phyloP scores from a whole-genome alignment of 1,139 yeast genomes.

The Suhomyces taliae region DNA sequence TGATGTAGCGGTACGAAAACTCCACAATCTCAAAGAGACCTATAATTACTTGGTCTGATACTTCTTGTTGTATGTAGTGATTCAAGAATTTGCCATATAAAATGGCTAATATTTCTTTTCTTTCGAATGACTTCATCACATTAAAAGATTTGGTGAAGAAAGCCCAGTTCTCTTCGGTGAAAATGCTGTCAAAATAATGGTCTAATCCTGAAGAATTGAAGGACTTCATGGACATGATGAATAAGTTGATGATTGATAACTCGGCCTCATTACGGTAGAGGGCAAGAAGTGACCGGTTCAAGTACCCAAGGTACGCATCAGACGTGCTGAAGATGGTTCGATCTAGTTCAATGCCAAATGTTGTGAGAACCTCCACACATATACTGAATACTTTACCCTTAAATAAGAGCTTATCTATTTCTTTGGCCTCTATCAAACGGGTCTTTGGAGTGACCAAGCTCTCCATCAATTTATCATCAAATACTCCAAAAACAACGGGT shows the following conservation, averaged over 20 bases:
- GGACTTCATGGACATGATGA: constrained; percentile 25
- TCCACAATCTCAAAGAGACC: constrained; percentile 2
- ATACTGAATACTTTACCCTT: constrained; percentile 32
- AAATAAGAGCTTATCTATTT: constrained; percentile 39
- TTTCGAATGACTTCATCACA: constrained; percentile 30
- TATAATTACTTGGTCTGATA: not conserved
- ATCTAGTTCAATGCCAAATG: constrained; percentile 10
- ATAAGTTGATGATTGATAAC: constrained; percentile 18
- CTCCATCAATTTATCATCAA: constrained; percentile 20
- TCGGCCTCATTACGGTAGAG: constrained; percentile 12
- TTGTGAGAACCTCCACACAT: constrained; percentile 23
- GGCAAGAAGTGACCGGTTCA: constrained; percentile 18
- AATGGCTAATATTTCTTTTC: constrained; percentile 18
- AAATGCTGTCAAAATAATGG: constrained; percentile 26
- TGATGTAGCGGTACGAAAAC: constrained; percentile 11
- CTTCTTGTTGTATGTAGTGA: not conserved
- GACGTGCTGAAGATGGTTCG: constrained; percentile 18
- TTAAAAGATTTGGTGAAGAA: constrained; percentile 18
- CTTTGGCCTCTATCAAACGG: constrained; percentile 22
- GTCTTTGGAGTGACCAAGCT: constrained; percentile 11
- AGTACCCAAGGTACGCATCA: constrained; percentile 23
- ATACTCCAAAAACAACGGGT: constrained; percentile 16
- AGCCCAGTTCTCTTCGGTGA: constrained; percentile 22
- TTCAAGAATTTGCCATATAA: constrained; percentile 11
- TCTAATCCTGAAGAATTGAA: constrained; percentile 20